Base-by-base conservation (phyloP, 768 basidiomycete genomes). In the Pleurotus giganteus region DNA sequence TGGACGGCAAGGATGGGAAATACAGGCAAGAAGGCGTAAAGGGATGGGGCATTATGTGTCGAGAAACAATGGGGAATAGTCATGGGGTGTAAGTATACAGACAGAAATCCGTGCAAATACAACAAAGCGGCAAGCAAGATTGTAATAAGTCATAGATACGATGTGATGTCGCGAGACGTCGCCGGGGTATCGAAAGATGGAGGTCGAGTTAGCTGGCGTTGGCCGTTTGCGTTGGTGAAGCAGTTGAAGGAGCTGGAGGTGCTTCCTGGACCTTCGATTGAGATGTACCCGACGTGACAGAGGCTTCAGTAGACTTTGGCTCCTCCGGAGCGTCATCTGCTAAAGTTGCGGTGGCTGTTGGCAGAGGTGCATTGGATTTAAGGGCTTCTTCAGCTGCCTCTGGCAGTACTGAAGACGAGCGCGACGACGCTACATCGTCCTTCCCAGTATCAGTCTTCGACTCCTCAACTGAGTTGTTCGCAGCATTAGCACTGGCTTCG, bases 41-140 rank as follows among this genome's bases (percentile, higher is more conserved):
- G 43, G 24, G 17, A 45, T 13, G 26, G 21, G 24, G 7, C 17
- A 45, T 4, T 19, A 17, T 3, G 11, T 4, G 11, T 19, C 27
- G 31, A 50, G 27, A 15, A 15, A 29, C 21, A 32, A 37, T n/a
- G 24, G 17, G 13, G 32, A 32, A 51, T 51, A 37, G 31, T 23
- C 24, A 32, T 15, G 19, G 34, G 21, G 49, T 36, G 36, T 51
- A 51, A 24, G 21, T 51, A 26, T 51, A 51, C 49, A 51, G 34
- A 51, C 34, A 51, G 31, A 34, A 17, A 51, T 51, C 49, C 49
- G 49, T 51, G 49, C 49, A 37, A n/a, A 36, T 51, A 51, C 49
- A 51, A 51, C 17, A 51, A 51, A 51, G 49, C 49, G 23, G 31
- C n/a, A 17, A 51, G 49, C 49, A 51, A 51, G 34, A 51, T 34